A percentile compares a stretch with the other conserved stretches of the same genome.
These are phyloP conservation scores for Mallotus nudiflorus DNA, from an alignment of 345 rosid species.

Conservation along the genomic window DNA sequence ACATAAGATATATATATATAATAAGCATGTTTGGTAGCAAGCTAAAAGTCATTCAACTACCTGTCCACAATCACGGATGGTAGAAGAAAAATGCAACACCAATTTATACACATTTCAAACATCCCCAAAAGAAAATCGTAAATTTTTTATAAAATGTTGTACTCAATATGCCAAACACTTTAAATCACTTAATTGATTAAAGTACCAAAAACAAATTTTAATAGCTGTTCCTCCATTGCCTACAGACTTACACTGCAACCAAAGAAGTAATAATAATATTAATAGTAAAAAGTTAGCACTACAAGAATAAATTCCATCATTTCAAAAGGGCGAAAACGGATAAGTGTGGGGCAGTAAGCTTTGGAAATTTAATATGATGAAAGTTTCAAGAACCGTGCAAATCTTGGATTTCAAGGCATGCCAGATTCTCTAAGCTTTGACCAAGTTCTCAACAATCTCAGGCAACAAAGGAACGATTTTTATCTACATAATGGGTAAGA, in stretches of 20 bases:
- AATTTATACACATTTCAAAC: background rate
- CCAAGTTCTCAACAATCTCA: background rate
- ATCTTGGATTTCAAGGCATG: constrained; percentile 3
- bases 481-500: background rate
- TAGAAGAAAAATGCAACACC: background rate
- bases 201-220: background rate
- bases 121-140: background rate
- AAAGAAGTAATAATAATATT: background rate
- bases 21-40: background rate
- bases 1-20: background rate
- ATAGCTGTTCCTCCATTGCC: background rate
- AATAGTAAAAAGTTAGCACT: background rate
- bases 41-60: background rate
- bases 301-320: background rate
- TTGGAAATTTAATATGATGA: background rate
- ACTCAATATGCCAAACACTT: background rate
- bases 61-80: background rate
- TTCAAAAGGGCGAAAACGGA: background rate
- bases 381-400: background rate
- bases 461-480: background rate
- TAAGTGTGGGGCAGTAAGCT: background rate
- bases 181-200: background rate
- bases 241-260: background rate
- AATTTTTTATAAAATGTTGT: background rate
- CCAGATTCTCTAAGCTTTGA: constrained; percentile 2